Percentiles rank a stretch among this genome's conserved stretches.
phyloP scores from a whole-genome alignment of 805 yeast species.

The Pichia pseudocactophila region DNA sequence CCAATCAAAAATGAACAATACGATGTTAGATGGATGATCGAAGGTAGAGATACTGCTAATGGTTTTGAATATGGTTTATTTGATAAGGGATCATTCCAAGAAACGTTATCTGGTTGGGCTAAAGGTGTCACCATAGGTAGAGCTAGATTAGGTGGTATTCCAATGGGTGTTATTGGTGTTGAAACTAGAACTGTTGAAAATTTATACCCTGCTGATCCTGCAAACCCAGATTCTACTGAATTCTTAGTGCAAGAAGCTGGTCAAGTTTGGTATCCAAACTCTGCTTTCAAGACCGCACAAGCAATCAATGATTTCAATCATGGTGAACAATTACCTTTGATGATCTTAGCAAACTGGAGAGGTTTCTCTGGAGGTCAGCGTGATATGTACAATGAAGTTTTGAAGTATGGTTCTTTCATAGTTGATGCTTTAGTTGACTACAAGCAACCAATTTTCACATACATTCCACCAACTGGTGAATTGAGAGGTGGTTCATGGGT shows the following conservation, averaged over 20 bases:
- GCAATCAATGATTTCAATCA: slow-evolving; percentile 95
- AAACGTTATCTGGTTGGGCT: slow-evolving; percentile 97
- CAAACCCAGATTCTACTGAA: slow-evolving; percentile 92
- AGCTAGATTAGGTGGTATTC: slow-evolving; percentile 98
- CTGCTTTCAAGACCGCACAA: slow-evolving; percentile 98
- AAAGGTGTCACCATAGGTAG: slow-evolving; percentile 97
- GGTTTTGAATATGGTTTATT: slow-evolving; percentile 86
- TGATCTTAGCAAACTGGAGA: slow-evolving; percentile 99
- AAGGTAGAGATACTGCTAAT: slow-evolving; percentile 62
- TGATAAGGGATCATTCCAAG: slow-evolving; percentile 89
- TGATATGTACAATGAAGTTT: slow-evolving; percentile 97
- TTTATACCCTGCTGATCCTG: slow-evolving; percentile 95
- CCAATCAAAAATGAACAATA: slow-evolving; percentile 69
- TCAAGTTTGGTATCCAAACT: slow-evolving; percentile 99
- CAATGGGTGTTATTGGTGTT: slow-evolving; percentile 96
- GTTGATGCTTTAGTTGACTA: slow-evolving; percentile 95
- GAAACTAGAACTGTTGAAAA: slow-evolving; percentile 89
- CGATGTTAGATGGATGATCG: slow-evolving; percentile 93
- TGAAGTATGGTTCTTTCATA: slow-evolving; percentile 93
- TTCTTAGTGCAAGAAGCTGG: slow-evolving; percentile 89
- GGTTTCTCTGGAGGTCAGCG: slow-evolving; percentile 99
- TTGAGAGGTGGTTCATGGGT: slow-evolving; percentile 99
- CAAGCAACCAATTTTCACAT: slow-evolving; percentile 94
- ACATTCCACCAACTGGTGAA: slow-evolving; percentile 98
- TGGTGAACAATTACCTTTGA: slow-evolving; percentile 96